Base-by-base conservation (phyloP, 768 basidiomycete species). In the Plicaturopsis crispa region DNA sequence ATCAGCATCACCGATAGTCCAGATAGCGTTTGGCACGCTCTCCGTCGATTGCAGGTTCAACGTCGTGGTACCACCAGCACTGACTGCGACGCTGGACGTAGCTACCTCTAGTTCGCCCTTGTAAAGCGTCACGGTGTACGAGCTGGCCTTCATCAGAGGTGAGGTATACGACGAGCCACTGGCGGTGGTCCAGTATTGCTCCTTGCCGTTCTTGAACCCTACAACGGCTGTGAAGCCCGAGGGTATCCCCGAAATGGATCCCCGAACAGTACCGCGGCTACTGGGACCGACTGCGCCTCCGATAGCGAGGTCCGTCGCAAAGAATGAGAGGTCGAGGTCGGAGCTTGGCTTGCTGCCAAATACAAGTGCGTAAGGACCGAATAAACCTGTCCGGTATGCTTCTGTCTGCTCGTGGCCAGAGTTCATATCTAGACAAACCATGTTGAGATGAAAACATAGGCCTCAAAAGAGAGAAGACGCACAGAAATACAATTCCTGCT, bases 141-240 rank as follows among this genome's bases (percentile, higher is more conserved):
- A 69, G 4, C 71, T 70, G 11, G 70, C 68, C 43, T 71, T 72
- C 63, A 72, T 66, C 48, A 57, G n/a, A n/a, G n/a, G n/a, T n/a
- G n/a, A n/a, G n/a, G n/a, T n/a, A n/a, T n/a, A n/a, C n/a, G n/a
- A n/a, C n/a, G n/a, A n/a, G n/a, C n/a, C n/a, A n/a, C n/a, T n/a
- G n/a, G n/a, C n/a, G n/a, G n/a, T n/a, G n/a, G n/a, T n/a, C 61
- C 61, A 63, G 45, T 61, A 61, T 40, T 63, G 48, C 11, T 56
- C 55, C 21, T 41, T 50, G 18, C 44, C 46, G 37, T 60, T 63
- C 20, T 50, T 52, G 44, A 54, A 63, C 0, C 57, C 60, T 28
- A 63, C 43, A 6, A 41, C 28, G 24, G 36, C 44, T 1, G 51
- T 26, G 38, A 52, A 53, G 4, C 32, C 22, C 0, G 57, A 52